A percentile compares a stretch with the other conserved stretches of the same genome.
These are phyloP conservation scores for Leccinellum rugosiceps DNA, from an alignment of 768 basidiomycete species.

Conservation along the genomic window DNA sequence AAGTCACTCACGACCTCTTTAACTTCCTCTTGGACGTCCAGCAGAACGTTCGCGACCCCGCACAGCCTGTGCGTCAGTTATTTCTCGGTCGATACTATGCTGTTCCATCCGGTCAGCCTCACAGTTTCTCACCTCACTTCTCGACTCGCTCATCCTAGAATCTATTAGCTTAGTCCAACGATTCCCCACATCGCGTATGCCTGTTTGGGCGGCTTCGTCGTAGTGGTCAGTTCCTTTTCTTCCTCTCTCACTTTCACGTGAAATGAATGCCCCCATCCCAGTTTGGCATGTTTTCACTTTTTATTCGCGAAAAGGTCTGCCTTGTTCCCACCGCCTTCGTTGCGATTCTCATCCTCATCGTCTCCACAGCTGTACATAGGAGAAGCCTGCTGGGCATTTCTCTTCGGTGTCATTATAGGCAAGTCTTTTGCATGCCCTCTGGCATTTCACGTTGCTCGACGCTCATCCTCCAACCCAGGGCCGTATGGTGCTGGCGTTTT, in stretches of 20 bases:
- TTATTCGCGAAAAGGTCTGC: constrained; percentile 79
- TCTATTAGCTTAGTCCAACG: constrained; percentile 44
- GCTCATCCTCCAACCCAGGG: constrained; percentile 39
- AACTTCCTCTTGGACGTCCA: not conserved
- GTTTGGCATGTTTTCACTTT: constrained; percentile 95
- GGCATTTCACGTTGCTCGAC: not conserved
- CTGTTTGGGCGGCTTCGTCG: constrained; percentile 78
- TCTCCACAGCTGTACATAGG: constrained; percentile 75
- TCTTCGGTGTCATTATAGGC: constrained; percentile 91
- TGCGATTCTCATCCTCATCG: constrained; percentile 5
- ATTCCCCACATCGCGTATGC: constrained; percentile 77
- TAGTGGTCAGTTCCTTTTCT: constrained; percentile 47
- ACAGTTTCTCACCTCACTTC: not conserved
- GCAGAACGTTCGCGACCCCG: not conserved
- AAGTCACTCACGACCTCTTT: constrained; percentile 1
- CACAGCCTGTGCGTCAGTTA: not conserved
- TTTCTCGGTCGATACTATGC: constrained; percentile 35
- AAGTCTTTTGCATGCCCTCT: constrained; percentile 19
- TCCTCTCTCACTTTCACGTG: not conserved
- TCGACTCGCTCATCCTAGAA: constrained; percentile 3
- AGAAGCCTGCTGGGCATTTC: constrained; percentile 93
- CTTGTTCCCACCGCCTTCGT: not conserved
- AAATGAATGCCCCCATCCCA: constrained; percentile 24
- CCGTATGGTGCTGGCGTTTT: constrained; percentile 82
- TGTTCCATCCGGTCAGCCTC: constrained; percentile 47